Base-by-base conservation (phyloP, 2,329 filamentous ascomycete genomes). In the Cytospora leucostoma region DNA sequence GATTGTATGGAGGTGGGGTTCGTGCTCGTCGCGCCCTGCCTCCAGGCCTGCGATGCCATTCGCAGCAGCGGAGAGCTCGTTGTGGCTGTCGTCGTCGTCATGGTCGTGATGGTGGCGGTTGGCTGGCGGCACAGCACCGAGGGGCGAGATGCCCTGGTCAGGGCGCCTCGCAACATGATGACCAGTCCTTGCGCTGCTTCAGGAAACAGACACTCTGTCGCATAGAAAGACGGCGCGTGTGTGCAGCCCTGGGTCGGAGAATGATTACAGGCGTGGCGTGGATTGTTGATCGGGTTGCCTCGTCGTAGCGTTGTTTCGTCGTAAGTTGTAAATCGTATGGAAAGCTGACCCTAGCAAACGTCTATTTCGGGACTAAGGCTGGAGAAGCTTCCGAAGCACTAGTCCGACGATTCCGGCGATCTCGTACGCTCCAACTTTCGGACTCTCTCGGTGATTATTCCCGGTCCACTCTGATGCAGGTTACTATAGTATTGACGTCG, bases 121-220 rank as follows among this genome's bases (percentile, higher is more conserved):
- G 64, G 37, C 47, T 63, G 60, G 7, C 57, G 56, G 44, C 53
- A 52, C 27, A 55, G 32, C 19, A 50, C 37, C n/a, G 64, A 33
- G 52, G 57, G 21, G 17, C 64, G 64, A 33, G 60, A 37, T 27
- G 61, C 53, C 40, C 61, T 51, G 32, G 40, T 13, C 38, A 55
- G 34, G 32, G 50, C 51, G 58, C 32, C 34, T 47, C 58, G 58
- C 38, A 60, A 33, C 58, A 60, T 60, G 27, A 32, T 53, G 37
- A 27, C 13, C n/a, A 17, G 19, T 32, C 19, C 2, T 8, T 40
- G 7, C 10, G 6, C 4, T 35, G 32, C 27, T 19, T 10, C 44
- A 8, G 11, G n/a, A 11, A 15, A 13, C 11, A 44, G 4, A 21
- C 44, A n/a, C 7, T 47, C 17, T 3, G 44, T 47, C n/a, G 44